Evolutionary conservation across 352 stramenopile species (phyloP).

Genomic region (Bremia lactucae): DNA sequence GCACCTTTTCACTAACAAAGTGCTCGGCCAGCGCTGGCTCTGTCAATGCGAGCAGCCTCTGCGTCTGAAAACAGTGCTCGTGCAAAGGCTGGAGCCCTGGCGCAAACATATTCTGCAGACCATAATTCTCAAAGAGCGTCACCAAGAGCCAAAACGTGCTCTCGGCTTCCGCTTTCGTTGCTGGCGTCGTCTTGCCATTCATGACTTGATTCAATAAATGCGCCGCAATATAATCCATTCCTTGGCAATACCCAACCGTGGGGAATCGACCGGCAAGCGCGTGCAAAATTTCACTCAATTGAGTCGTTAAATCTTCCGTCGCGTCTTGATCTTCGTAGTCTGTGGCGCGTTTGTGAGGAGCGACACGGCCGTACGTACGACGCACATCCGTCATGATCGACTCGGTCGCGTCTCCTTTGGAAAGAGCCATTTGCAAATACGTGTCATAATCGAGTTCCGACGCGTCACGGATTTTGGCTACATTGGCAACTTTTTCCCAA

Average conservation of each 20-base stretch:
- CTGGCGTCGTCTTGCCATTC: slow-evolving; percentile 27
- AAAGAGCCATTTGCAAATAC: slow-evolving; percentile 76
- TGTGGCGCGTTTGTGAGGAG: slow-evolving; percentile 55
- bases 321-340: slow-evolving; percentile 48
- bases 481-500: slow-evolving; percentile 50
- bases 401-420: slow-evolving; percentile 76
- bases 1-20: slow-evolving; percentile 67
- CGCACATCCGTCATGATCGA: slow-evolving; percentile 77
- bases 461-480: slow-evolving; percentile 28
- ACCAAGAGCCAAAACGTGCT: slow-evolving; percentile 75
- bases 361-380: slow-evolving; percentile 72
- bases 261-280: slow-evolving; percentile 68
- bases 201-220: slow-evolving; percentile 78
- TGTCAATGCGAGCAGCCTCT: slow-evolving; percentile 49
- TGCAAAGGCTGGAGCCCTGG: slow-evolving; percentile 60
- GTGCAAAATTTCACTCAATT: slow-evolving; percentile 75
- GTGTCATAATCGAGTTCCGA: slow-evolving; percentile 76
- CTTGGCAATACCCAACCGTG: slow-evolving; percentile 79
- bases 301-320: slow-evolving; percentile 60
- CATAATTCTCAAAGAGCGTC: slow-evolving; percentile 72
- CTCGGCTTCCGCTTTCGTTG: slow-evolving; percentile 51
- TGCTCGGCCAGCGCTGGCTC: slow-evolving; percentile 49
- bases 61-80: slow-evolving; percentile 73
- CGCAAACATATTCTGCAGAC: slow-evolving; percentile 68
- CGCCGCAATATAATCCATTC: slow-evolving; percentile 83